Evolutionary conservation across 805 yeast species (phyloP).

Genomic region (Sugiyamaella qingdaonensis): DNA sequence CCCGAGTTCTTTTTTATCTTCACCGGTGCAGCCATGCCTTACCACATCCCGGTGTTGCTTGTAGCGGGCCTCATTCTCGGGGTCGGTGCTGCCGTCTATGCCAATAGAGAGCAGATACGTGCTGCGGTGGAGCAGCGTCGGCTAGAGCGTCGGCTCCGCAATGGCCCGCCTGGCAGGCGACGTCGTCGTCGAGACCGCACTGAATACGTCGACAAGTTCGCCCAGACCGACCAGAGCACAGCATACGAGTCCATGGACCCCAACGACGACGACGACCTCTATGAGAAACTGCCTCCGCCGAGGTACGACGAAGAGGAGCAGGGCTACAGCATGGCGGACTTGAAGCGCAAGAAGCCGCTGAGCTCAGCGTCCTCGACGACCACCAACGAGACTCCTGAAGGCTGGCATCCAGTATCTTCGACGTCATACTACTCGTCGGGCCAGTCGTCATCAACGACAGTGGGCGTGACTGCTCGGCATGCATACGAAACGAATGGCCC

Average conservation of each 20-base stretch:
- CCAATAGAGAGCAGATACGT: slow-evolving; percentile 21
- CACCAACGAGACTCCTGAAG: neutral
- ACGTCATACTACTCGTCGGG: slow-evolving; percentile 18
- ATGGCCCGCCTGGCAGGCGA: slow-evolving; percentile 11
- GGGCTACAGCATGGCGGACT: neutral
- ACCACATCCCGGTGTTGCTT: slow-evolving; percentile 15
- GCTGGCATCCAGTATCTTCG: slow-evolving; percentile 2
- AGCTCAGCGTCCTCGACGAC: neutral
- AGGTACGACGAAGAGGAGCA: neutral
- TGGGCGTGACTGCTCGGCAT: neutral
- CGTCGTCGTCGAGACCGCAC: neutral
- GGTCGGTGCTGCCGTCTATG: slow-evolving; percentile 23
- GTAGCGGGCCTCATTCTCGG: slow-evolving; percentile 22
- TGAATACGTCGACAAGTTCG: neutral
- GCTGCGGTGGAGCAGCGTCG: slow-evolving; percentile 16
- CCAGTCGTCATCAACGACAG: slow-evolving; percentile 10
- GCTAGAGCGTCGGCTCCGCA: slow-evolving; percentile 17
- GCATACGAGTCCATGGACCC: neutral
- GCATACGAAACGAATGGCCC: neutral
- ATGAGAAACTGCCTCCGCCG: slow-evolving; percentile 12
- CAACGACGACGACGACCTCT: slow-evolving; percentile 11
- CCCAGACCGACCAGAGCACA: neutral
- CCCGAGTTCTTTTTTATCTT: neutral
- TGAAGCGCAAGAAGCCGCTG: neutral
- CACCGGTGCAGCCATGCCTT: neutral